Evolutionary conservation across 768 basidiomycete species (phyloP).

Genomic region (Lactifluus echinatus): DNA sequence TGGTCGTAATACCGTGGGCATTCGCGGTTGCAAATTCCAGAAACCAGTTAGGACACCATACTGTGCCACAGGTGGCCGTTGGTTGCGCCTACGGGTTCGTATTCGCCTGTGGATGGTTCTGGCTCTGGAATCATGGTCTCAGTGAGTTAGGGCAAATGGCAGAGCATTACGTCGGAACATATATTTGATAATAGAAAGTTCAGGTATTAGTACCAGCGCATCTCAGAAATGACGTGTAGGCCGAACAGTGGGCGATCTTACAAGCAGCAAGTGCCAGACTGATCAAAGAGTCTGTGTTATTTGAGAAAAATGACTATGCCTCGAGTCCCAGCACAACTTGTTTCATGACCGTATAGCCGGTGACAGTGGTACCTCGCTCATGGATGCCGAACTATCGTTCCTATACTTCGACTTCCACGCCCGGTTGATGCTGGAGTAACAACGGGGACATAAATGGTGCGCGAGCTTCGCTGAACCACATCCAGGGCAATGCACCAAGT

Average conservation of each 20-base stretch:
- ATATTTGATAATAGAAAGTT: background rate
- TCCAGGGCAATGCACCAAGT: slow-evolving; percentile 83
- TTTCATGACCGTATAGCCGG: background rate
- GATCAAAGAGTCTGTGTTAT: background rate
- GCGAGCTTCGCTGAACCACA: slow-evolving; percentile 85
- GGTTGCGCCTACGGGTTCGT: slow-evolving; percentile 48
- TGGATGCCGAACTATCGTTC: background rate
- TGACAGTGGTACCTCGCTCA: background rate
- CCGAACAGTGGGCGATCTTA: background rate
- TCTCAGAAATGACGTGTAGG: background rate
- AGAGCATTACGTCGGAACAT: slow-evolving; percentile 12
- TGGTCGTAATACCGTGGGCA: slow-evolving; percentile 50
- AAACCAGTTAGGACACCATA: slow-evolving; percentile 72
- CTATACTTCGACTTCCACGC: slow-evolving; percentile 44
- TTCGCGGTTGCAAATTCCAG: slow-evolving; percentile 50
- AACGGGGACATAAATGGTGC: slow-evolving; percentile 78
- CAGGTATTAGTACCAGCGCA: background rate
- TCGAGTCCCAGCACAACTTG: background rate
- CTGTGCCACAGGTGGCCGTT: slow-evolving; percentile 54
- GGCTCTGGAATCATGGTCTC: slow-evolving; percentile 41
- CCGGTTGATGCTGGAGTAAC: slow-evolving; percentile 63
- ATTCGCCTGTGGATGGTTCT: slow-evolving; percentile 50
- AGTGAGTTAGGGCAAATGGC: slow-evolving; percentile 24
- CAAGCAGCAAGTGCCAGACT: background rate
- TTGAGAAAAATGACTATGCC: background rate